These are phyloP conservation scores for Micractinium conductrix DNA, from an alignment of 139 green algal species.

Conservation along the genomic window DNA sequence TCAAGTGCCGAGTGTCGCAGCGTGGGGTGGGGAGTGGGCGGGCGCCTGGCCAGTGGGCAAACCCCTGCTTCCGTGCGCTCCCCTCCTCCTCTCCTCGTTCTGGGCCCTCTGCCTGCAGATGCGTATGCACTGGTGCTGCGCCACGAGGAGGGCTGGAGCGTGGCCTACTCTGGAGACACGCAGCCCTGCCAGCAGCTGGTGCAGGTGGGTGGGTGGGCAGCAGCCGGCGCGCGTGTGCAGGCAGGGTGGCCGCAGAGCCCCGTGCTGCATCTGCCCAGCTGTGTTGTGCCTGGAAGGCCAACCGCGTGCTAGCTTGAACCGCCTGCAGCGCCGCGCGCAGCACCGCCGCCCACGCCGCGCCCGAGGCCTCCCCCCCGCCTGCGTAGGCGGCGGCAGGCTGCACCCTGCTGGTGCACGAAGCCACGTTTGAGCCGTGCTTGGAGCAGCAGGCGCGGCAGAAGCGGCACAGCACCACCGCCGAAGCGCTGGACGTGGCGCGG, in stretches of 20 bases:
- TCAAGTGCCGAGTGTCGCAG: too few species aligned
- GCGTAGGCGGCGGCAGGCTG: constrained; percentile 28
- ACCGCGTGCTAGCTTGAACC: background rate
- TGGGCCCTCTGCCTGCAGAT: constrained; percentile 41
- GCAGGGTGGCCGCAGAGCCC: too few species aligned
- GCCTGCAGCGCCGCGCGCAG: background rate
- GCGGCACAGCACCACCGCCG: constrained; percentile 78
- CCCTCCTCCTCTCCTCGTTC: too few species aligned
- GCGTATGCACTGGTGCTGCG: constrained; percentile 72
- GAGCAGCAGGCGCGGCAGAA: constrained; percentile 63
- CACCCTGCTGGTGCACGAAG: constrained; percentile 75
- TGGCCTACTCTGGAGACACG: constrained; percentile 83
- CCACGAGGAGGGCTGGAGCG: constrained; percentile 70
- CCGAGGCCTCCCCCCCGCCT: background rate
- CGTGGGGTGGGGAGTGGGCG: too few species aligned
- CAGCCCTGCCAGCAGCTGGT: constrained; percentile 50
- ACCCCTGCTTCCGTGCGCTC: too few species aligned
- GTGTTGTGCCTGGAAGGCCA: too few species aligned
- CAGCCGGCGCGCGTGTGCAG: background rate
- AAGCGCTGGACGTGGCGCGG: constrained; percentile 68
- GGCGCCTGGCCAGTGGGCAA: too few species aligned
- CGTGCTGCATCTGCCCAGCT: background rate
- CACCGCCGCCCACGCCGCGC: too few species aligned
- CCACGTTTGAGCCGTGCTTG: constrained; percentile 65
- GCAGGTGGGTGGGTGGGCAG: background rate